These are phyloP conservation scores for Pyricularia sp. DNA, from an alignment of 2,329 filamentous ascomycete genomes.

Conservation along the genomic window DNA sequence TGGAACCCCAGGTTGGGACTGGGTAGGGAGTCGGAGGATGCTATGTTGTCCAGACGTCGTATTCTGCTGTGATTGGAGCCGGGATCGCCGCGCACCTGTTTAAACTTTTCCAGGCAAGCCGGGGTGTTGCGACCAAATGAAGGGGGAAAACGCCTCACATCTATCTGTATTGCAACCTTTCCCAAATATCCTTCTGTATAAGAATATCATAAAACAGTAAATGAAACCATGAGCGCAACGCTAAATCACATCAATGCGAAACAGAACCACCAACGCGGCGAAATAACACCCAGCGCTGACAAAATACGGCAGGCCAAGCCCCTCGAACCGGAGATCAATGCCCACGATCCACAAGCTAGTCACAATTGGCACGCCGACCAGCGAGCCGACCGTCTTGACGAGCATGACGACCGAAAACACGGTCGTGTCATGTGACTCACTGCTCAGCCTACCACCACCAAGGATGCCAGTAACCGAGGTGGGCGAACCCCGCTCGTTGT, in stretches of 20 bases:
- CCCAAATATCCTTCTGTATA: no score
- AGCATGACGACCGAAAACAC: conserved; percentile 39
- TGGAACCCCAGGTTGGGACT: no score
- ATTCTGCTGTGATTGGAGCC: no score
- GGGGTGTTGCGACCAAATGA: no score
- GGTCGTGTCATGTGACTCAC: conserved; percentile 21
- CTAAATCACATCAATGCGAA: conserved; percentile 3
- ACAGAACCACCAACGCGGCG: conserved; percentile 20
- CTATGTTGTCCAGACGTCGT: no score
- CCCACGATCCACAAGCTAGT: conserved; percentile 32
- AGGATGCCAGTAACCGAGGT: neutral
- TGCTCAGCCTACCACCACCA: conserved; percentile 3
- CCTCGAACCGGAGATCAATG: conserved; percentile 21
- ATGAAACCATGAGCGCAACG: neutral
- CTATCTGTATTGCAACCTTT: no score
- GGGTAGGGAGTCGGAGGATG: no score
- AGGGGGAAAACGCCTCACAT: no score
- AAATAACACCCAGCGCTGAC: conserved; percentile 25
- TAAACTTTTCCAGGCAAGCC: no score
- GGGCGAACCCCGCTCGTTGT: neutral
- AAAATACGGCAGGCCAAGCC: conserved; percentile 26
- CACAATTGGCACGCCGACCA: conserved; percentile 34
- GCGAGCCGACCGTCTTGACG: conserved; percentile 32
- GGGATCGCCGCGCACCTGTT: no score
- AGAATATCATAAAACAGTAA: no score